Base-by-base conservation (phyloP, 331 rosid species). In the Rosa hybrid region DNA sequence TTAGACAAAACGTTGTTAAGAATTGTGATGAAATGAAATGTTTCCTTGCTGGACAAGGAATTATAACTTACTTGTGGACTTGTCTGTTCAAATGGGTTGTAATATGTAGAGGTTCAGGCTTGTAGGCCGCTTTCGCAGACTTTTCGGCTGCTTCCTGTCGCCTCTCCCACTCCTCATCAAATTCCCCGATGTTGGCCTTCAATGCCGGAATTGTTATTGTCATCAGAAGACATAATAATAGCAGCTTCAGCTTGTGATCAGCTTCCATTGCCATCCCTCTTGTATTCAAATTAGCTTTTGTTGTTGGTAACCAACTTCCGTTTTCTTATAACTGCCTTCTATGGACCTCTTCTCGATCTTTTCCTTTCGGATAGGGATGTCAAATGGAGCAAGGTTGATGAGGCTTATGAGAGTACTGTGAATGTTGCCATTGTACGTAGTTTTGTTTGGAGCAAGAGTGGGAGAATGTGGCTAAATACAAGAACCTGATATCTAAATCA, bases 61-160 rank as follows among this genome's bases (percentile, higher is more conserved):
- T 68, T 18, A 2, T 6, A 44, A 65, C 74, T 39, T 87, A 83
- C 88, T 74, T 8, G 74, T 81, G 76, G 41, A 87, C 89, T 3
- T 81, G 62, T 4, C 13, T 8, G 68, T 89, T 89, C 50, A 87
- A 78, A 53, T 73, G 46, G 16, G 16, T 10, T 25, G 82, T 50
- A 8, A 80, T 77, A 2, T 56, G 6, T 4, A 49, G 27, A 44
- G 91, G 88, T 67, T 84, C 53, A n/a, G 70, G n/a, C 18, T 71
- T 39, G 79, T 75, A 84, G 79, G 88, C 87, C 1, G 49, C 11
- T 0, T 1, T 30, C 60, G 87, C 72, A 0, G 71, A 75, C 25
- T 72, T 48, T 73, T 71, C 65, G 60, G 91, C 89, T 17, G 84
- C 88, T 59, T 25, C 16, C 3, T 85, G 75, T 72, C 92, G 82